Conservation (phyloP, 768 basidiomycete species). For the Boletus bicolor region DNA sequence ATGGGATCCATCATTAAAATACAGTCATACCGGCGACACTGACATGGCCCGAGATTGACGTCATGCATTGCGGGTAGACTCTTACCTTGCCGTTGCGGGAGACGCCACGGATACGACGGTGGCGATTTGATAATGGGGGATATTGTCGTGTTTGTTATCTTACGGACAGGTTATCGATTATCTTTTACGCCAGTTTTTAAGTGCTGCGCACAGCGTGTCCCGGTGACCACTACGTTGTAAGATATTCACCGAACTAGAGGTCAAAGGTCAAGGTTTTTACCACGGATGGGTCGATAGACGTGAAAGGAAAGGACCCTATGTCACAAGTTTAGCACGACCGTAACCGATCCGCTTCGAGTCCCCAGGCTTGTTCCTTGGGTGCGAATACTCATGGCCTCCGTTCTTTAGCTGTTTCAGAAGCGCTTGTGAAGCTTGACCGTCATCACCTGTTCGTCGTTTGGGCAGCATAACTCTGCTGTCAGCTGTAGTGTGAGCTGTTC, state of each 20-base stretch:
- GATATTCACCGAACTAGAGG: background rate
- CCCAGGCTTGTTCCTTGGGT: conserved; percentile 11
- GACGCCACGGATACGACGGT: background rate
- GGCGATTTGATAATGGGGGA: conserved; percentile 10
- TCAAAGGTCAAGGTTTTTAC: background rate
- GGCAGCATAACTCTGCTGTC: background rate
- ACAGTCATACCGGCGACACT: background rate
- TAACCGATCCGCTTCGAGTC: conserved; percentile 8
- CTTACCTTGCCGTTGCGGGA: background rate
- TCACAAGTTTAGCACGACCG: conserved; percentile 15
- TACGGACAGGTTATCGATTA: too few species aligned
- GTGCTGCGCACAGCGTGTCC: background rate
- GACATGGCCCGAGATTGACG: conserved; percentile 1
- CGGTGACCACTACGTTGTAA: too few species aligned
- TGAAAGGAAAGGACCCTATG: conserved; percentile 22
- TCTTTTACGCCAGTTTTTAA: too few species aligned
- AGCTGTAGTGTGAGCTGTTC: background rate
- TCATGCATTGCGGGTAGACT: background rate
- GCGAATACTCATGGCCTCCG: conserved; percentile 4
- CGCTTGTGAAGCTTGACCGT: background rate
- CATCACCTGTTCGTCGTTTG: background rate
- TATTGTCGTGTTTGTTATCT: background rate
- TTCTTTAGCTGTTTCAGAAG: background rate
- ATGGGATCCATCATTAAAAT: background rate
- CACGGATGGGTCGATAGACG: conserved; percentile 1